Conservation (phyloP, 2,329 filamentous ascomycete species). For the Kalmusia sp. region DNA sequence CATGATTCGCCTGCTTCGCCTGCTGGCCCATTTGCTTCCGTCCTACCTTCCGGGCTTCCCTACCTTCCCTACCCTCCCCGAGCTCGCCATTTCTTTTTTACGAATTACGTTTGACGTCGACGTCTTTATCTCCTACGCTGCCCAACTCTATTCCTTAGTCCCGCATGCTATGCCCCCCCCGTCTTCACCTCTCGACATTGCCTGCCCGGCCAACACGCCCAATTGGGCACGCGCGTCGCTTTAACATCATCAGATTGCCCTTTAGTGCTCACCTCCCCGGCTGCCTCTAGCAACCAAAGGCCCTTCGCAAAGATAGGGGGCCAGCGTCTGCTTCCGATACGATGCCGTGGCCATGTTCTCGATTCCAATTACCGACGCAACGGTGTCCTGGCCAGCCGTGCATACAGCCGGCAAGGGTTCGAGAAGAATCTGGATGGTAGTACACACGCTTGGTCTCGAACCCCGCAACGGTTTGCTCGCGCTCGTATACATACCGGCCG, state of each 20-base stretch:
- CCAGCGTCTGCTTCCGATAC: background rate
- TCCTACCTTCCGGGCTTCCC: no score
- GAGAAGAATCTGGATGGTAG: conserved; percentile 10
- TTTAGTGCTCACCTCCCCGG: conserved; percentile 1
- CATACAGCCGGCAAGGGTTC: conserved; percentile 2
- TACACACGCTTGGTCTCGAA: background rate
- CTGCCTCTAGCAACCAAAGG: background rate
- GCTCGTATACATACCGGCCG: background rate
- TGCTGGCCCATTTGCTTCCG: background rate
- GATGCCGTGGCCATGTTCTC: background rate
- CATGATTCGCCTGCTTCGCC: background rate
- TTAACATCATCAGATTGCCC: background rate
- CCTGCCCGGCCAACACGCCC: background rate
- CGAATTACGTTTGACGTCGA: conserved; percentile 1
- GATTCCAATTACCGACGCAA: conserved; percentile 1
- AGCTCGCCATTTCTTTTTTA: background rate
- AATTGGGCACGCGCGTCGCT: conserved; percentile 1
- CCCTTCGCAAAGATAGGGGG: background rate
- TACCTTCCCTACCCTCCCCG: background rate
- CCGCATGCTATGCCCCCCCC: background rate
- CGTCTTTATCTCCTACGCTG: background rate
- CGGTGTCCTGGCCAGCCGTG: background rate
- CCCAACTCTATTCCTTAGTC: background rate
- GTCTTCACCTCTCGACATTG: background rate
- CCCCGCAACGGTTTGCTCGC: background rate